These are phyloP conservation scores for Tirmania nivea DNA, from an alignment of 495 filamentous ascomycete genomes.

Conservation along the genomic window DNA sequence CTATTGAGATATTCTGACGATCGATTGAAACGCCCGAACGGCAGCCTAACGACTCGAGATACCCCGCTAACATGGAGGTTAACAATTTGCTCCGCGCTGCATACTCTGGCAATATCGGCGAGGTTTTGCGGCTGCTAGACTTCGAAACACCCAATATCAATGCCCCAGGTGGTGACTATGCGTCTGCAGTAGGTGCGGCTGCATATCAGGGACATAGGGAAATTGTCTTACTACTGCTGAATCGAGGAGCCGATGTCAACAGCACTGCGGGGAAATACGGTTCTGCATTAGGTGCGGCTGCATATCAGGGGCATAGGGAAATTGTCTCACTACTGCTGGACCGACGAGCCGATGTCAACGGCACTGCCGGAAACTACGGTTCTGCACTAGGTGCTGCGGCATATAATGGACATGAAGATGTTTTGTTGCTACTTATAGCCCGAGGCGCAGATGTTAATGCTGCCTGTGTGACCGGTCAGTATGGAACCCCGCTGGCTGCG, in stretches of 20 bases:
- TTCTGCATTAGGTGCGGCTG: constrained; percentile 12
- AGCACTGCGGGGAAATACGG: constrained; percentile 3
- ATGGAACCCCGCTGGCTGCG: constrained; percentile 11
- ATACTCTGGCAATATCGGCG: too few relatives aligned
- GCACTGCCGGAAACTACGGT: constrained; percentile 7
- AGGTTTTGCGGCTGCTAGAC: too few relatives aligned
- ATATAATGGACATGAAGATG: background rate
- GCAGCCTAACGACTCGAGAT: too few relatives aligned
- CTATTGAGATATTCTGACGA: too few relatives aligned
- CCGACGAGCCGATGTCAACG: constrained; percentile 14
- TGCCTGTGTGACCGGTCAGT: constrained; percentile 1
- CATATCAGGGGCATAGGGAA: background rate
- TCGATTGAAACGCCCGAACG: too few relatives aligned
- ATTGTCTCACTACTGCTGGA: constrained; percentile 6
- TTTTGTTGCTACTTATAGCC: constrained; percentile 10
- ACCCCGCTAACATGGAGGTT: too few relatives aligned
- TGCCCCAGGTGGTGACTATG: constrained; percentile 3
- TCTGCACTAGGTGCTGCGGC: constrained; percentile 11
- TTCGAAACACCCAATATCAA: too few relatives aligned
- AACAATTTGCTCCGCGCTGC: too few relatives aligned
- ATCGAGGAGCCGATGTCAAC: constrained; percentile 14
- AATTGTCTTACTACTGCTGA: constrained; percentile 13
- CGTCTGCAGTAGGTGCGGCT: constrained; percentile 12
- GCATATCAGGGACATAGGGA: constrained; percentile 3
- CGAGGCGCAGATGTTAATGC: constrained; percentile 12